These are phyloP conservation scores for Penicillium atrosanguineum DNA, from an alignment of 495 filamentous ascomycete species.

Conservation along the genomic window DNA sequence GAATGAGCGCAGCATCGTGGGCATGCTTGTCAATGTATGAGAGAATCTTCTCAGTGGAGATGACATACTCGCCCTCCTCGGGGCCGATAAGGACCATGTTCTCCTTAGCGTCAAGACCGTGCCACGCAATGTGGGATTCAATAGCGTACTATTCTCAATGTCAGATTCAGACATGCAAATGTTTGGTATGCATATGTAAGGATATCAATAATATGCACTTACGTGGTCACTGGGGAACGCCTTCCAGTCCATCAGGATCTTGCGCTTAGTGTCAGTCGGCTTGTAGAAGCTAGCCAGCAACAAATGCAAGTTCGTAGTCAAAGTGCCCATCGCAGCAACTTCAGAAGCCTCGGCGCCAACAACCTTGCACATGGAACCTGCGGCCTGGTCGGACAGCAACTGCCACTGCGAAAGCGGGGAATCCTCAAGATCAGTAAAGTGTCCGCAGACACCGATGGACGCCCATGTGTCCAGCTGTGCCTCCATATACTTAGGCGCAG, in stretches of 20 bases:
- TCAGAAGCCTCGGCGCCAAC: conserved; percentile 76
- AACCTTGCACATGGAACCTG: conserved; percentile 71
- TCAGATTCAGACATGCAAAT: background rate
- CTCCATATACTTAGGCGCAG: conserved; percentile 66
- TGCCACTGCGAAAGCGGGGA: conserved; percentile 78
- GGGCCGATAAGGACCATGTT: conserved; percentile 79
- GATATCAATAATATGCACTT: conserved; percentile 16
- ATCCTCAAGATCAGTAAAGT: conserved; percentile 77
- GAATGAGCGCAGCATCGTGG: conserved; percentile 68
- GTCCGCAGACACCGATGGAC: conserved; percentile 83
- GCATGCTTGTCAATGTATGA: conserved; percentile 74
- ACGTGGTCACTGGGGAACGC: conserved; percentile 94
- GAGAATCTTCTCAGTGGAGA: conserved; percentile 71
- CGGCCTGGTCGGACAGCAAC: conserved; percentile 68
- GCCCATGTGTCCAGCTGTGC: conserved; percentile 86
- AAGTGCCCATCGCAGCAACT: conserved; percentile 88
- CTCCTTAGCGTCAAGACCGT: conserved; percentile 61
- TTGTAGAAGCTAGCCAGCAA: conserved; percentile 89
- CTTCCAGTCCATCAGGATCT: conserved; percentile 90
- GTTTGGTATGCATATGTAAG: background rate
- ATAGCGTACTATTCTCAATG: conserved; percentile 67
- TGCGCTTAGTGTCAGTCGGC: conserved; percentile 69
- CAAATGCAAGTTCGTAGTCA: conserved; percentile 89
- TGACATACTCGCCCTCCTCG: conserved; percentile 45
- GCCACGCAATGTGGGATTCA: conserved; percentile 83